Conservation (phyloP, 2,329 filamentous ascomycete genomes). For the Neurospora sp. region DNA sequence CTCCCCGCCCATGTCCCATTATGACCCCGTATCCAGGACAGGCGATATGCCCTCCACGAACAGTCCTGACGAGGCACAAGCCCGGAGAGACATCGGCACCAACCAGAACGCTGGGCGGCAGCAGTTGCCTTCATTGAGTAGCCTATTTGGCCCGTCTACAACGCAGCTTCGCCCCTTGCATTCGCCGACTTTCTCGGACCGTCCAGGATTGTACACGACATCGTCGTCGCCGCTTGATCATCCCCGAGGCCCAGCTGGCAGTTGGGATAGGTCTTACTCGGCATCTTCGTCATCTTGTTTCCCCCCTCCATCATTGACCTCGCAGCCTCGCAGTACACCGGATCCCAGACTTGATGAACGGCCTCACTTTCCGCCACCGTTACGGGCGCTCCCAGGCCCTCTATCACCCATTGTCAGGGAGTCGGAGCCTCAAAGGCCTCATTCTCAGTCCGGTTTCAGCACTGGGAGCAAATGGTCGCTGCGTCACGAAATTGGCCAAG, state of each 20-base stretch:
- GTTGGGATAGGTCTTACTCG: constrained; percentile 28
- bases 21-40: constrained; percentile 38
- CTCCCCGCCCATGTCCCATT: constrained; percentile 48
- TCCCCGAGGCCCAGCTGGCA: constrained; percentile 29
- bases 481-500: constrained; percentile 31
- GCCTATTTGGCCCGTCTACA: constrained; percentile 42
- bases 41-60: constrained; percentile 33
- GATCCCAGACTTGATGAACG: constrained; percentile 36
- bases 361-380: constrained; percentile 24
- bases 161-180: constrained; percentile 30
- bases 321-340: constrained; percentile 36
- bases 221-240: constrained; percentile 39
- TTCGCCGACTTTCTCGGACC: constrained; percentile 35
- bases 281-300: constrained; percentile 37
- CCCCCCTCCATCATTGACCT: constrained; percentile 27
- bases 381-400: constrained; percentile 30
- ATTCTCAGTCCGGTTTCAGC: constrained; percentile 28
- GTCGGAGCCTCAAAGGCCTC: constrained; percentile 25
- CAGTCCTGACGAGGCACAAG: constrained; percentile 27
- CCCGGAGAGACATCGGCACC: constrained; percentile 23
- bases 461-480: constrained; percentile 27
- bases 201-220: constrained; percentile 29
- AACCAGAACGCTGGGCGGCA: constrained; percentile 28
- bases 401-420: constrained; percentile 36
- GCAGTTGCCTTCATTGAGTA: constrained; percentile 47